Evolutionary conservation across 1,284 basidiomycete genomes (phyloP), one percentile per base, ranked within the genome.

Genomic region (Mycena sp.): DNA sequence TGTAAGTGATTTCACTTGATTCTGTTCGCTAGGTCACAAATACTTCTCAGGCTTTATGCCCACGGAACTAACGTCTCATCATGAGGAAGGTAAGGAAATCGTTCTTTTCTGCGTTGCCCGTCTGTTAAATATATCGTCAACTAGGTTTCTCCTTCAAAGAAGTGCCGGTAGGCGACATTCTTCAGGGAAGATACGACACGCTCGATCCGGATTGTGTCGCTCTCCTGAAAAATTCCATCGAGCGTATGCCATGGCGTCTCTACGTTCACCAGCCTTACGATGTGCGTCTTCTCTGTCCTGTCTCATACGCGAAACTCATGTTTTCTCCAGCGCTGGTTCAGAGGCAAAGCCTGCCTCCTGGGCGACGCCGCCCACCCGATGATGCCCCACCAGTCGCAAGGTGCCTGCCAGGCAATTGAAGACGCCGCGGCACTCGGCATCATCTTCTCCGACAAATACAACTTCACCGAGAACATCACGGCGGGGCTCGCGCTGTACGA

Each of bases 281-380:
- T 11, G 75, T 76, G 56, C 37, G 67, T 61, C 29, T 58, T 43
- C 4, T 46, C 40, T n/a, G 11, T 19, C 4, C 25, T 25, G 19
- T 25, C 14, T 30, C 9, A 45, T 23, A 30, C 10, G 30, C n/a
- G 38, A 14, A 9, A 19, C 51, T 60, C 9, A 60, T 46, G 3
- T 30, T 6, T 41, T n/a, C 45, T 37, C 19, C 25, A 61, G 59
- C 38, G 53, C 25, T 77, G 75, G 75, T 65, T 63, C 62, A 76
- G 71, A 38, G 73, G 72, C 35, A 73, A 70, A n/a, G 67, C 71
- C 26, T 72, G 71, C 46, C 54, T 78, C 21, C 63, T 78, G 1
- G 76, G 76, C 10, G 76, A 78, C 53, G 74, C 75, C 19, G 76
- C 75, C 2, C 76, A 78, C 45, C 74, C 74, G 12, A 77, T 77